phyloP scores from a whole-genome alignment of 257 asterid species.

The Nicotiana paniculata region DNA sequence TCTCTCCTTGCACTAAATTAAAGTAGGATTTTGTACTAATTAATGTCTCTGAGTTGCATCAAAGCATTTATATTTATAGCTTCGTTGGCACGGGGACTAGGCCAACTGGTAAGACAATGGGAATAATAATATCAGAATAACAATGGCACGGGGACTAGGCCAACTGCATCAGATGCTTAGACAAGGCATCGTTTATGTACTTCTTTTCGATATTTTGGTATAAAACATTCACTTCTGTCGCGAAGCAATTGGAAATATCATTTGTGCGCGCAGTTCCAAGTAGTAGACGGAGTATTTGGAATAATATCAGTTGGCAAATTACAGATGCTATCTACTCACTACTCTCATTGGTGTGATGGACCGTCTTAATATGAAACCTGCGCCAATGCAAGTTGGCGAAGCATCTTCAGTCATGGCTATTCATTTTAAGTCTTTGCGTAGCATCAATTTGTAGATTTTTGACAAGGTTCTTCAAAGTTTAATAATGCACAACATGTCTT shows the following conservation, averaged over 20 bases:
- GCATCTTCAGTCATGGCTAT: not conserved
- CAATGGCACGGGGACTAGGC: not conserved
- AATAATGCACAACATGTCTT: not conserved
- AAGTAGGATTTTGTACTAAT: not conserved
- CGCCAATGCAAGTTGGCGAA: not conserved
- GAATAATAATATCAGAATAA: not conserved
- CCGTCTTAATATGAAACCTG: not conserved
- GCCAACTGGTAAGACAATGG: not conserved
- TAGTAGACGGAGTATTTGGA: not conserved
- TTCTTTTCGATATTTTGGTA: not conserved
- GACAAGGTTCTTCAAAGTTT: not conserved
- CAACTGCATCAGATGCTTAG: slow-evolving; percentile 10
- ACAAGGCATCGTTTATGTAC: not conserved
- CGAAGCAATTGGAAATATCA: not conserved
- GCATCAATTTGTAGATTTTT: not conserved
- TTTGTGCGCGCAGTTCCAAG: not conserved
- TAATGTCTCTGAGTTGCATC: not conserved
- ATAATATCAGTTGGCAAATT: not conserved
- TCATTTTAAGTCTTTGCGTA: not conserved
- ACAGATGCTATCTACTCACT: not conserved
- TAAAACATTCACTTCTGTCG: not conserved
- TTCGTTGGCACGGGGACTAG: not conserved
- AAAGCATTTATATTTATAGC: not conserved
- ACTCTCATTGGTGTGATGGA: not conserved
- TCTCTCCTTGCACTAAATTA: not conserved